A percentile compares a stretch with the other conserved stretches of the same genome.
Evolutionary conservation across 495 filamentous ascomycete species (phyloP).

Genomic region (Hypomontagnella monticulosa): DNA sequence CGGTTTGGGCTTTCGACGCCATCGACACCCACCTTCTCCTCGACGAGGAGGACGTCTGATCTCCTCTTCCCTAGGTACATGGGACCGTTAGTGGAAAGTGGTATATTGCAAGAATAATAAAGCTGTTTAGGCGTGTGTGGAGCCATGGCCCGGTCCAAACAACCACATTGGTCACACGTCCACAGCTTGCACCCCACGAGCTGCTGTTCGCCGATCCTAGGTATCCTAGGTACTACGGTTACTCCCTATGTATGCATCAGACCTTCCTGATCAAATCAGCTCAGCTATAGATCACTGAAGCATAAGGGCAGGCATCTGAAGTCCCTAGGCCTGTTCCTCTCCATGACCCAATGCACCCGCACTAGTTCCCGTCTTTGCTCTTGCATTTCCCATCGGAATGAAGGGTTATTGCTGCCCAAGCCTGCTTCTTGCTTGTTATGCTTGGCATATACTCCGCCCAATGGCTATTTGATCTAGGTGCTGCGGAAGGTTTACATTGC

Average conservation of each 20-base stretch:
- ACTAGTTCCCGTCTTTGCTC: constrained; percentile 40
- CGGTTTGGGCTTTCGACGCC: constrained; percentile 38
- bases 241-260: constrained; percentile 41
- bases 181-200: constrained; percentile 49
- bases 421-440: constrained; percentile 35
- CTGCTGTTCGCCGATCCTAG: constrained; percentile 47
- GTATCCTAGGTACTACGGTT: constrained; percentile 46
- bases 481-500: constrained; percentile 43
- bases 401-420: constrained; percentile 43
- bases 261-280: constrained; percentile 40
- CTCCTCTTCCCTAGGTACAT: constrained; percentile 47
- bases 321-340: constrained; percentile 33
- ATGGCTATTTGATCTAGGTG: constrained; percentile 34
- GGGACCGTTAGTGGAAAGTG: constrained; percentile 45
- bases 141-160: constrained; percentile 49
- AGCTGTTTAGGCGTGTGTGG: constrained; percentile 50
- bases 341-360: constrained; percentile 40
- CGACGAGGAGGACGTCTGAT: constrained; percentile 62
- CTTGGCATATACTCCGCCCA: constrained; percentile 41
- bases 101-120: constrained; percentile 47
- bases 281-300: constrained; percentile 38
- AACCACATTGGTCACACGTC: constrained; percentile 48
- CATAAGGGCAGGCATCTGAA: constrained; percentile 40
- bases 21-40: constrained; percentile 43
- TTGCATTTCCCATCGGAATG: constrained; percentile 38